Evolutionary conservation across 768 basidiomycete genomes (phyloP).

Genomic region (Astraeus odoratus): DNA sequence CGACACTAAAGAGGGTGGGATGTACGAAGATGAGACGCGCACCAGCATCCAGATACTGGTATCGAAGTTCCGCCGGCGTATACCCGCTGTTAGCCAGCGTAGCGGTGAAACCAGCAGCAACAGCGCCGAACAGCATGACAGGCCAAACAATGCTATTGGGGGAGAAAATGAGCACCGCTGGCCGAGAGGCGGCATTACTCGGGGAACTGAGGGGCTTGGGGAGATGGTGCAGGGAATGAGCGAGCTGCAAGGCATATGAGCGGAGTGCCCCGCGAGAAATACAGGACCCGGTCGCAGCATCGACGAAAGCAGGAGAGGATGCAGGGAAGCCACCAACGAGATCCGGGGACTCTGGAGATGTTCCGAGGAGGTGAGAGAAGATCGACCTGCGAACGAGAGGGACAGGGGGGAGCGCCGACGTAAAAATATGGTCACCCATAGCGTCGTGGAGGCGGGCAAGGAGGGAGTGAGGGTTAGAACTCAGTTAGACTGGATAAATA

Average conservation of each 20-base stretch:
- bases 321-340: slow-evolving; percentile 39
- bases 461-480: background rate
- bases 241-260: slow-evolving; percentile 49
- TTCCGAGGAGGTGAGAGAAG: slow-evolving; percentile 25
- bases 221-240: slow-evolving; percentile 46
- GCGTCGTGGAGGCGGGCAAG: background rate
- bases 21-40: slow-evolving; percentile 59
- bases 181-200: slow-evolving; percentile 36
- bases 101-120: slow-evolving; percentile 61
- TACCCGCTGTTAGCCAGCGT: slow-evolving; percentile 74
- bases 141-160: slow-evolving; percentile 61
- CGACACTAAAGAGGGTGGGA: slow-evolving; percentile 52
- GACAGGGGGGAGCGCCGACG: slow-evolving; percentile 15
- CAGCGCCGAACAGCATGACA: slow-evolving; percentile 34
- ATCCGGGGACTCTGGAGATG: slow-evolving; percentile 9
- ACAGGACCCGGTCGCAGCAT: slow-evolving; percentile 50
- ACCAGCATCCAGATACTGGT: slow-evolving; percentile 64
- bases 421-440: slow-evolving; percentile 17
- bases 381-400: slow-evolving; percentile 21
- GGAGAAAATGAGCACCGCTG: slow-evolving; percentile 55
- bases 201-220: slow-evolving; percentile 38
- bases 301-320: slow-evolving; percentile 52
- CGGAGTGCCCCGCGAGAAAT: slow-evolving; percentile 51
- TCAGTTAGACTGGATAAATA: too few species aligned
- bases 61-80: slow-evolving; percentile 57